Percentiles rank a stretch among this genome's conserved stretches.
phyloP scores from a whole-genome alignment of 768 basidiomycete species.

The Cyclocybe aegerita region DNA sequence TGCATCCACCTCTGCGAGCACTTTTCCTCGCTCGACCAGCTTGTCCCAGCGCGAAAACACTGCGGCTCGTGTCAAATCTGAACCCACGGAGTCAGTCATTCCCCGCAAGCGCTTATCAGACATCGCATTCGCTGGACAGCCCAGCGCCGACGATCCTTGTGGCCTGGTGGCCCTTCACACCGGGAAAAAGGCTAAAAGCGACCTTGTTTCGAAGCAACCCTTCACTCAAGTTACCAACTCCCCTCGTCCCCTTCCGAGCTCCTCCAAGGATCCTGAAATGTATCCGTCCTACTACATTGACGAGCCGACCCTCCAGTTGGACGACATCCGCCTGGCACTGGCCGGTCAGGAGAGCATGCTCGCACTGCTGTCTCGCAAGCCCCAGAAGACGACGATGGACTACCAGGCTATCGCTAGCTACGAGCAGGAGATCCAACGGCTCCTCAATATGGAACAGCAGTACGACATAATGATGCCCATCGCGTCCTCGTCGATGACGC shows the following conservation, averaged over 20 bases:
- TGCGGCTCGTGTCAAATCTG: constrained; percentile 23
- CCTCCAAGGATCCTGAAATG: background rate
- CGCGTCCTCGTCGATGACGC: background rate
- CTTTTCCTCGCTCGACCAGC: background rate
- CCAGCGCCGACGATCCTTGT: background rate
- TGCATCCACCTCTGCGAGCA: background rate
- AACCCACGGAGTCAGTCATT: constrained; percentile 25
- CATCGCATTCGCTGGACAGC: constrained; percentile 16
- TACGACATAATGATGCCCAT: background rate
- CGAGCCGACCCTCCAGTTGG: constrained; percentile 12
- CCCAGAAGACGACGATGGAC: background rate
- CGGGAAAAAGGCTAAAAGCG: constrained; percentile 28
- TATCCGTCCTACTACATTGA: constrained; percentile 6
- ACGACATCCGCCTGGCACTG: constrained; percentile 10
- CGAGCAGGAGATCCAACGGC: constrained; percentile 2
- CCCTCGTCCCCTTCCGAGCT: background rate
- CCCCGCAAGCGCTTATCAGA: constrained; percentile 39
- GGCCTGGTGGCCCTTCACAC: background rate
- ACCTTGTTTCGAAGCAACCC: constrained; percentile 24
- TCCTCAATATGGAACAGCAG: constrained; percentile 1
- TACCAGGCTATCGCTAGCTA: background rate
- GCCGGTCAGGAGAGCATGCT: constrained; percentile 7
- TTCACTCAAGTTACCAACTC: constrained; percentile 14
- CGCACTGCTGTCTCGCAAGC: background rate
- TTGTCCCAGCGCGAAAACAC: background rate